Evolutionary conservation across 2,329 filamentous ascomycete species (phyloP), one percentile per base, ranked within the genome.

Genomic region (Alternaria sp.): DNA sequence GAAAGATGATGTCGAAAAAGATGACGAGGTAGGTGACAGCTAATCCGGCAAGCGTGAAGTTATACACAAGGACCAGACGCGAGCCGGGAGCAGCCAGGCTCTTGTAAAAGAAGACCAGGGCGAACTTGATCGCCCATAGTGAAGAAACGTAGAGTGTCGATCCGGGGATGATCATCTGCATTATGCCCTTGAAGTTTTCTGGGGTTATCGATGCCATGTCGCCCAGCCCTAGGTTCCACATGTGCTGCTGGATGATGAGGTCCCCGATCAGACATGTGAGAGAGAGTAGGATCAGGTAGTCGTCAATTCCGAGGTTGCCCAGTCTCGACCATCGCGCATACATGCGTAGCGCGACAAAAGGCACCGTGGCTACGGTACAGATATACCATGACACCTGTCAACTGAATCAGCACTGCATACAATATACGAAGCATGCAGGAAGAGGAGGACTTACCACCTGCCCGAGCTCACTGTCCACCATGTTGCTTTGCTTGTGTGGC

Each of bases 101-200:
- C 41, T 82, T 82, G 71, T 82, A 82, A 59, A 82, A 82, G 2
- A 82, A 46, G 8, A 82, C 80, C 5, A 82, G 69, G 5, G 80
- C 80, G 6, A 81, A 70, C 51, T 82, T 82, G 69, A 82, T 79
- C 12, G 78, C 70, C 81, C 81, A 82, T 6, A 82, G 61, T 3
- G 80, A 81, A 3, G 80, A 69, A 0, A 82, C 79, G 49, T 82
- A 82, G 3, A 82, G 75, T 3, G 78, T 73, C 2, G 81, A 82
- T 14, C 81, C 81, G 1, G 81, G 81, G 1, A 82, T 71, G 28
- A 82, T 82, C 76, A 82, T 81, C 45, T 75, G 66, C 63, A 70
- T 67, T 61, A 73, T 74, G 18, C 66, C 63, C 50, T 71, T 67
- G 43, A 75, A 58, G 14, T 75, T 61, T 11, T 47, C 55, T 15